phyloP scores from a whole-genome alignment of 148 eudicot genomes.

The Rhododendron kiyosumense region DNA sequence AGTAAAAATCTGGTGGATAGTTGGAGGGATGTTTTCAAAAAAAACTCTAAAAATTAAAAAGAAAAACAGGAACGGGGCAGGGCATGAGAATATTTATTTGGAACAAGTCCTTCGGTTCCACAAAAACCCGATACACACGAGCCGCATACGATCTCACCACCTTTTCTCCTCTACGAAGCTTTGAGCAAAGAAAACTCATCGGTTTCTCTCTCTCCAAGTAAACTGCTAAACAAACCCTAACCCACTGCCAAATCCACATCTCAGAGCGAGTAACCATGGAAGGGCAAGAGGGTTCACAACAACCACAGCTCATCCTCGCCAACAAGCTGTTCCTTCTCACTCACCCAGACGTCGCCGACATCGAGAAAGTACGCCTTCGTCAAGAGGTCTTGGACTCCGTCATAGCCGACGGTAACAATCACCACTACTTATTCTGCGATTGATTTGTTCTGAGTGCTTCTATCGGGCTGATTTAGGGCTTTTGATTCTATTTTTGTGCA shows the following conservation, averaged over 20 bases:
- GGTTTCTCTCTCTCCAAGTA: slow-evolving; percentile 27
- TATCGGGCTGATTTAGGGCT: not conserved
- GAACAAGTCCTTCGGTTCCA: not conserved
- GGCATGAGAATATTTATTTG: no score
- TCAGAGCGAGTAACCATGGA: slow-evolving; percentile 53
- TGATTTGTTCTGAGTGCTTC: not conserved
- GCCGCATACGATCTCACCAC: not conserved
- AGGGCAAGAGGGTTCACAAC: slow-evolving; percentile 59
- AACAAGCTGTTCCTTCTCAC: slow-evolving; percentile 15
- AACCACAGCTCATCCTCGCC: slow-evolving; percentile 66
- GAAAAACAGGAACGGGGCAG: no score
- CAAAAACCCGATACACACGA: not conserved
- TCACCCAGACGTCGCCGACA: slow-evolving; percentile 74
- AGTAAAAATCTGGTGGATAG: no score
- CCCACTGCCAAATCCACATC: not conserved
- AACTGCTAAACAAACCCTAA: not conserved
- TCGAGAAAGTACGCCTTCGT: slow-evolving; percentile 80
- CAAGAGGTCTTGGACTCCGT: slow-evolving; percentile 58
- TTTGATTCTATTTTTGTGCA: slow-evolving; percentile 25
- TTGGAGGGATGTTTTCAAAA: no score
- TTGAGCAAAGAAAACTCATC: not conserved
- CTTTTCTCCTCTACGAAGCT: not conserved
- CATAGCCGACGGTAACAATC: slow-evolving; percentile 44
- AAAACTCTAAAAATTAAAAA: no score
- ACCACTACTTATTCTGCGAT: not conserved